Evolutionary conservation across 768 basidiomycete species (phyloP).

Genomic region (Paxillus rubicundulus): DNA sequence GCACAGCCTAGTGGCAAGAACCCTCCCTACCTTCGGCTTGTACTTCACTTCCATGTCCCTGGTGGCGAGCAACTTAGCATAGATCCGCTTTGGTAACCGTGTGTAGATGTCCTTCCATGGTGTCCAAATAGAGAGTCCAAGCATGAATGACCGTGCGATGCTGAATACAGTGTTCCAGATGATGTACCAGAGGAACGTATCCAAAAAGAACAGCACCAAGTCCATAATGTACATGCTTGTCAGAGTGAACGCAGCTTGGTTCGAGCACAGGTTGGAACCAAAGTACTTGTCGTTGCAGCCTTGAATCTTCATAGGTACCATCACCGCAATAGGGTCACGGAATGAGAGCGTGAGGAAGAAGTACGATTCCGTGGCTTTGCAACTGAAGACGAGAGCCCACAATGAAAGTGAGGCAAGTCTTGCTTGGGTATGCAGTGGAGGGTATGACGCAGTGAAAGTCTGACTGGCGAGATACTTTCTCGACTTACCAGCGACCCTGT

Average conservation of each 20-base stretch:
- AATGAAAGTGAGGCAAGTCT: conserved; percentile 79
- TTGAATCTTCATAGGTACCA: conserved; percentile 96
- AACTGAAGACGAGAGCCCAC: conserved; percentile 92
- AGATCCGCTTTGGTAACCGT: conserved; percentile 93
- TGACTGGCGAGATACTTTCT: conserved; percentile 98
- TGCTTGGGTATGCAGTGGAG: conserved; percentile 54
- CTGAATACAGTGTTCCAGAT: conserved; percentile 98
- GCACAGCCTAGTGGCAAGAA: background rate
- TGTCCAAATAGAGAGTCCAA: conserved; percentile 97
- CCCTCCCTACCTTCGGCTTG: conserved; percentile 85
- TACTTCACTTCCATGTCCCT: conserved; percentile 97
- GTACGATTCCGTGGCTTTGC: conserved; percentile 97
- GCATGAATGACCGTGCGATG: conserved; percentile 80
- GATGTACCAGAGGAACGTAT: conserved; percentile 99
- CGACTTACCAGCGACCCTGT: conserved; percentile 91
- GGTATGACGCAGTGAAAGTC: conserved; percentile 97
- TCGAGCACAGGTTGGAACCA: conserved; percentile 77
- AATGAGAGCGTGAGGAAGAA: conserved; percentile 97
- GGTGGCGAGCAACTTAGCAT: conserved; percentile 91
- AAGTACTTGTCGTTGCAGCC: conserved; percentile 86
- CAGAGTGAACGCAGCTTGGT: conserved; percentile 93
- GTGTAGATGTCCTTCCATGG: conserved; percentile 99
- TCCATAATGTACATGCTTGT: conserved; percentile 99
- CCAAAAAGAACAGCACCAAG: conserved; percentile 93
- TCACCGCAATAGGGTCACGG: conserved; percentile 87